A percentile compares a stretch with the other conserved stretches of the same genome.
Conservation (phyloP, 495 filamentous ascomycete species). For the Xylaria grammica region DNA sequence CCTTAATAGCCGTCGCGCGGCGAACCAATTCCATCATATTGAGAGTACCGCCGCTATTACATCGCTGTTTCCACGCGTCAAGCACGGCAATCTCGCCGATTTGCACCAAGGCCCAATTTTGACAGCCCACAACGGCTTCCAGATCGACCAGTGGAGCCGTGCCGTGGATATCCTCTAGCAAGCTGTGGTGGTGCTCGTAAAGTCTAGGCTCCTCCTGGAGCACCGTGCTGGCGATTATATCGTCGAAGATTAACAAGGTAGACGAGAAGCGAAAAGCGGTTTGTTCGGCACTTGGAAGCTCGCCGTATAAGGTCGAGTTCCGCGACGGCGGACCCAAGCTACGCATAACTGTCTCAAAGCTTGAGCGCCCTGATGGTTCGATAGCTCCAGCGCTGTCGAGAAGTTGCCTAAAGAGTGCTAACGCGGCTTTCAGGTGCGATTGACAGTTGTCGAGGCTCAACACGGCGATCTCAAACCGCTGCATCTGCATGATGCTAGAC, state of each 20-base stretch:
- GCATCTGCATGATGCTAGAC: conserved; percentile 59
- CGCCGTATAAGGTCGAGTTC: conserved; percentile 22
- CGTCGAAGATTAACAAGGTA: conserved; percentile 53
- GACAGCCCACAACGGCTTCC: conserved; percentile 46
- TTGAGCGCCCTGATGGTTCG: background rate
- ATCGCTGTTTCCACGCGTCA: conserved; percentile 56
- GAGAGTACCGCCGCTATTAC: conserved; percentile 46
- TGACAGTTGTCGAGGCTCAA: conserved; percentile 52
- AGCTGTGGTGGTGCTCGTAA: conserved; percentile 42
- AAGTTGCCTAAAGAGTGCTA: conserved; percentile 53
- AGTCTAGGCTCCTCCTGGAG: conserved; percentile 49
- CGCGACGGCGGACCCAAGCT: conserved; percentile 36
- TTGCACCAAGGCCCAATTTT: conserved; percentile 54
- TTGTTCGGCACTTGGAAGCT: conserved; percentile 54
- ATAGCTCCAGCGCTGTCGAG: conserved; percentile 37
- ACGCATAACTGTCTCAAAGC: conserved; percentile 37
- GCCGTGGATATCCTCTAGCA: conserved; percentile 30
- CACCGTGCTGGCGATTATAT: conserved; percentile 54
- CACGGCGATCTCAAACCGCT: conserved; percentile 55
- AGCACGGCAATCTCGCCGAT: conserved; percentile 55
- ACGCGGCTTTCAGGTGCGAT: conserved; percentile 54
- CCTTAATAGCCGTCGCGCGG: conserved; percentile 48
- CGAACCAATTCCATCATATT: conserved; percentile 51
- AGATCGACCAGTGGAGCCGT: conserved; percentile 43
- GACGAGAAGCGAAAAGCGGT: conserved; percentile 60